phyloP scores from a whole-genome alignment of 345 rosid genomes.

The Rhizophora apiculata region DNA sequence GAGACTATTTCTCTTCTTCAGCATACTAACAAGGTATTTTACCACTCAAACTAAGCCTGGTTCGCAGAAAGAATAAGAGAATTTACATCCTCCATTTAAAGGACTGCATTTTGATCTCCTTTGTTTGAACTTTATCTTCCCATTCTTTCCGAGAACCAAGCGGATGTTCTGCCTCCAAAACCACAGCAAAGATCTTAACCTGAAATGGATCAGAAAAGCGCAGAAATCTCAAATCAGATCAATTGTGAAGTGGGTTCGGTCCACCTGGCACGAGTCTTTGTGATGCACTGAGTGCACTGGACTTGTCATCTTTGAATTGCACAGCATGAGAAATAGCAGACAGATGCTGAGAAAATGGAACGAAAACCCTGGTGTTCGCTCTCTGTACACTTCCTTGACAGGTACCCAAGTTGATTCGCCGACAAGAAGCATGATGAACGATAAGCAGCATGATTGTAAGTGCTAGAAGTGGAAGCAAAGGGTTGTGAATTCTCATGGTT shows the following conservation, averaged over 20 bases:
- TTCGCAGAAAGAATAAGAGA: neutral
- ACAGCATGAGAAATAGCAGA: conserved; percentile 10
- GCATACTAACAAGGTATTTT: neutral
- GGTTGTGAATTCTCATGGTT: conserved; percentile 22
- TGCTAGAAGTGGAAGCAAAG: conserved; percentile 20
- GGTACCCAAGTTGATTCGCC: conserved; percentile 14
- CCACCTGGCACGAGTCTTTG: conserved; percentile 43
- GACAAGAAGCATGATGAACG: conserved; percentile 27
- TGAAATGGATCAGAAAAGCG: neutral
- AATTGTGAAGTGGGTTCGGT: conserved; percentile 65
- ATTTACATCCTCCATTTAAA: neutral
- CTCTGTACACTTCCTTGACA: conserved; percentile 11
- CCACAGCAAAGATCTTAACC: neutral
- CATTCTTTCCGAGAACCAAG: conserved; percentile 25
- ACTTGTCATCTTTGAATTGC: conserved; percentile 7
- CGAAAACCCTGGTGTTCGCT: conserved; percentile 6
- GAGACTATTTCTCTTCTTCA: neutral
- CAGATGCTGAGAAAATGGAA: conserved; percentile 13
- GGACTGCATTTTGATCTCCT: too few species aligned
- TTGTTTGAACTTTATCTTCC: neutral
- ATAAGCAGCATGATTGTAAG: conserved; percentile 18
- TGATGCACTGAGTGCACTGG: conserved; percentile 15
- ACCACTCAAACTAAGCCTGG: neutral
- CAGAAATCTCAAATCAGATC: conserved; percentile 1
- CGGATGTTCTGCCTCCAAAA: neutral